These are phyloP conservation scores for Quercus bicolor DNA, from an alignment of 306 rosid genomes.

Conservation along the genomic window DNA sequence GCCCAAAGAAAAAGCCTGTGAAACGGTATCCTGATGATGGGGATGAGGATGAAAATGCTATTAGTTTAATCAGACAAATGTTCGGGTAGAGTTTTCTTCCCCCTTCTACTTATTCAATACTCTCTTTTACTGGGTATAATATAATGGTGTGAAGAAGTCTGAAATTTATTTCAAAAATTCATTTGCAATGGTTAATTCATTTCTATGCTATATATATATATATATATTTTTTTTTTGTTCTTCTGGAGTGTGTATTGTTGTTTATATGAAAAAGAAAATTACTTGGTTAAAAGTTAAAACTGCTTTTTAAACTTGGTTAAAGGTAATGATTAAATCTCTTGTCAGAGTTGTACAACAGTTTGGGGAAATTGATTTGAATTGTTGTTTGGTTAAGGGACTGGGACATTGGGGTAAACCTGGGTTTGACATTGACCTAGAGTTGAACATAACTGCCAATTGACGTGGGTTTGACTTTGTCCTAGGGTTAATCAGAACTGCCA, in stretches of 20 bases:
- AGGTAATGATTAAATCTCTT: neutral
- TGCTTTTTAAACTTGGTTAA: neutral
- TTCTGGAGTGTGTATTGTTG: neutral
- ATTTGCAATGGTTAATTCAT: neutral
- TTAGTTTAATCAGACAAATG: constrained; percentile 59
- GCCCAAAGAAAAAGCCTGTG: constrained; percentile 56
- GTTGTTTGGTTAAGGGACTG: neutral
- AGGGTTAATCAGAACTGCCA: neutral
- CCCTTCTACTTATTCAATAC: neutral
- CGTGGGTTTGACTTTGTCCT: neutral
- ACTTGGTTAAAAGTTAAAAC: neutral
- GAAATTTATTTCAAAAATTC: neutral
- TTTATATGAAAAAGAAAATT: neutral
- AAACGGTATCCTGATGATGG: constrained; percentile 45
- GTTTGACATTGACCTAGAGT: neutral
- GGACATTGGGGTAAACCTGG: neutral
- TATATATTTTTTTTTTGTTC: neutral
- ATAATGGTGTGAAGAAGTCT: neutral
- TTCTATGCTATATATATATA: neutral
- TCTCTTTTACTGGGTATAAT: neutral
- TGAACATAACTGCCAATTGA: neutral
- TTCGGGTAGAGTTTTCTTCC: constrained; percentile 35
- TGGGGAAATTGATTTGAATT: neutral
- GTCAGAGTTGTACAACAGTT: neutral
- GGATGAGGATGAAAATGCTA: constrained; percentile 40